phyloP scores from a whole-genome alignment of 306 rosid genomes.

The Alnus rubra region DNA sequence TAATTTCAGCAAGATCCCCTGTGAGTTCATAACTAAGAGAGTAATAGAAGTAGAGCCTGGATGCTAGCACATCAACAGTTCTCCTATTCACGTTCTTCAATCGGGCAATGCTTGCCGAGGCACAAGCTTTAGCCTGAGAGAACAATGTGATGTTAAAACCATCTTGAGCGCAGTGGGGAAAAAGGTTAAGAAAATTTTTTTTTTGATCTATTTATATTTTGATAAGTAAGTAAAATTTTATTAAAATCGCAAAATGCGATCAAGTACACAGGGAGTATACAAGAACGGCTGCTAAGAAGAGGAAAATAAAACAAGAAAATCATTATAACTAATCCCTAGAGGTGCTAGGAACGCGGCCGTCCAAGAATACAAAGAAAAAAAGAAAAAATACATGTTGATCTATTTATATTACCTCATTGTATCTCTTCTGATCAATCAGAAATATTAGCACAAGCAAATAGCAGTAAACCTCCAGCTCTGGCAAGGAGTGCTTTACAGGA shows the following conservation, averaged over 20 bases:
- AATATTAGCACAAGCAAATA: slow-evolving; percentile 78
- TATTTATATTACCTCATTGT: slow-evolving; percentile 59
- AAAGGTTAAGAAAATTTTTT: neutral
- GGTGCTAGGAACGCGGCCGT: too few relatives aligned
- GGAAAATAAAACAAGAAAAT: too few relatives aligned
- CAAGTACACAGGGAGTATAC: too few relatives aligned
- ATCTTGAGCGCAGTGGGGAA: slow-evolving; percentile 1
- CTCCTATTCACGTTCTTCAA: slow-evolving; percentile 81
- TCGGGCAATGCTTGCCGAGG: slow-evolving; percentile 82
- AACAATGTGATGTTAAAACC: neutral
- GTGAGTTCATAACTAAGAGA: slow-evolving; percentile 91
- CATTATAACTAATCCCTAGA: too few relatives aligned
- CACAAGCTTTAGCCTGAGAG: slow-evolving; percentile 83
- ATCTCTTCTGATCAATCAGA: slow-evolving; percentile 88
- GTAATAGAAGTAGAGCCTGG: slow-evolving; percentile 84
- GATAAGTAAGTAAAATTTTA: too few relatives aligned
- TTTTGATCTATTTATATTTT: neutral
- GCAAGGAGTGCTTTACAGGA: slow-evolving; percentile 64
- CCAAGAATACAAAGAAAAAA: too few relatives aligned
- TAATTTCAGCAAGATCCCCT: slow-evolving; percentile 85
- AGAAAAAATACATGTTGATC: neutral
- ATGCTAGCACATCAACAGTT: slow-evolving; percentile 90
- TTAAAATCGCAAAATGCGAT: too few relatives aligned
- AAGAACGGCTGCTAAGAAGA: too few relatives aligned
- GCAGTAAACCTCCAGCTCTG: slow-evolving; percentile 90